phyloP scores from a whole-genome alignment of 345 rosid species.

The Brassica carinata region DNA sequence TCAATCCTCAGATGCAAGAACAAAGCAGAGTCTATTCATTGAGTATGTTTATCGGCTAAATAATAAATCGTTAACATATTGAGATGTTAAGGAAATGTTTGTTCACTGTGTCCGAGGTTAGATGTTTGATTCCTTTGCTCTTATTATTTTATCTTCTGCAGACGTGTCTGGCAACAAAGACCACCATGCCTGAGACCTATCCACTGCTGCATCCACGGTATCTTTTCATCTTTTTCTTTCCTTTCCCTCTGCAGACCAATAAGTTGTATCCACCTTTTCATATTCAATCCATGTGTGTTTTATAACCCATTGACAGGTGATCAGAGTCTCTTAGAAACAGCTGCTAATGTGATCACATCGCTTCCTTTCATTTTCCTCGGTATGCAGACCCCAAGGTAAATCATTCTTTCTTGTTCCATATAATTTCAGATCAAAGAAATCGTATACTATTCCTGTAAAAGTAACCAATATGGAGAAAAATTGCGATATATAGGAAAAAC shows the following conservation, averaged over 20 bases:
- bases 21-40: constrained; percentile 58
- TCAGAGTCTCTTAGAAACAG: constrained; percentile 60
- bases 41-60: constrained; percentile 52
- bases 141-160: constrained; percentile 31
- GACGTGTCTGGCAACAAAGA: constrained; percentile 93
- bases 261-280: neutral
- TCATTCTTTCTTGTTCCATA: constrained; percentile 11
- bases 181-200: constrained; percentile 90
- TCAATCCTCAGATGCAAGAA: constrained; percentile 46
- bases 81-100: neutral
- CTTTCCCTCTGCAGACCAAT: neutral
- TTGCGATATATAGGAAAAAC: constrained; percentile 58
- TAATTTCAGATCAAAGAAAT: neutral
- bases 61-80: too few relatives aligned
- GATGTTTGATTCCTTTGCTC: constrained; percentile 16
- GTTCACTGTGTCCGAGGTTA: neutral
- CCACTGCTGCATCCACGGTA: constrained; percentile 65
- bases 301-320: constrained; percentile 58
- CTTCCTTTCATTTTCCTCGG: constrained; percentile 91
- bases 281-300: neutral
- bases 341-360: constrained; percentile 88
- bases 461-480: neutral
- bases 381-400: constrained; percentile 87
- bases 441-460: neutral
- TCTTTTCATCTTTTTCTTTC: neutral